phyloP scores from a whole-genome alignment of 805 yeast genomes.

The Candida tallmaniae region DNA sequence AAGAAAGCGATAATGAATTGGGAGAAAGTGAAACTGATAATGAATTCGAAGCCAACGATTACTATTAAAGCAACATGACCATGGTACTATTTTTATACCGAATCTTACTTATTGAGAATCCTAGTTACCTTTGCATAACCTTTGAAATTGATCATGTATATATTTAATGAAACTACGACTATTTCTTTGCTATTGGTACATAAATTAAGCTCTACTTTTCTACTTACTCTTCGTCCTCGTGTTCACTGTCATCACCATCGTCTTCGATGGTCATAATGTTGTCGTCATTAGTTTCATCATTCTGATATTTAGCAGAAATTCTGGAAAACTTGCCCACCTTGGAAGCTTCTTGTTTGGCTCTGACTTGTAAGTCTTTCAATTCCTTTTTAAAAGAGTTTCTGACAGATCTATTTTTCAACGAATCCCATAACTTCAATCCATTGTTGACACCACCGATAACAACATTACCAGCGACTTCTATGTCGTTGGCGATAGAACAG shows the following conservation, averaged over 20 bases:
- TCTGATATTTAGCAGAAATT: slow-evolving; percentile 66
- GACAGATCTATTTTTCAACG: slow-evolving; percentile 75
- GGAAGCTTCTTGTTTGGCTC: slow-evolving; percentile 56
- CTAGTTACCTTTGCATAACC: too few species aligned
- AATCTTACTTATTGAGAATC: too few species aligned
- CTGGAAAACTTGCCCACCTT: slow-evolving; percentile 60
- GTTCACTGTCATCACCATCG: slow-evolving; percentile 49
- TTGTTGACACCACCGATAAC: slow-evolving; percentile 85
- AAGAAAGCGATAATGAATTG: slow-evolving; percentile 28
- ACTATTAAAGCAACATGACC: slow-evolving; percentile 24
- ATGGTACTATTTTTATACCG: slow-evolving; percentile 4
- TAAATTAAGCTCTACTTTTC: slow-evolving; percentile 5
- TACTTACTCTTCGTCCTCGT: slow-evolving; percentile 20
- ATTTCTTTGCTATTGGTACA: too few species aligned
- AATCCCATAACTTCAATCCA: slow-evolving; percentile 89
- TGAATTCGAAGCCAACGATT: slow-evolving; percentile 41
- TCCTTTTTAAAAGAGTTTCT: slow-evolving; percentile 63
- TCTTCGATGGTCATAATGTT: slow-evolving; percentile 60
- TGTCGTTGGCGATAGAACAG: slow-evolving; percentile 78
- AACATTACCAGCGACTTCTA: slow-evolving; percentile 79
- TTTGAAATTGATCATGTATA: slow-evolving; percentile 1
- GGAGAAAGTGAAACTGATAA: slow-evolving; percentile 13
- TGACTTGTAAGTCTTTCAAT: slow-evolving; percentile 47
- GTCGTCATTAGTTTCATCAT: slow-evolving; percentile 41
- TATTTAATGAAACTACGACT: slow-evolving; percentile 2